Evolutionary conservation across 2,329 filamentous ascomycete genomes (phyloP), one percentile per base, ranked within the genome.

Genomic region (Aspergillus glaucus): DNA sequence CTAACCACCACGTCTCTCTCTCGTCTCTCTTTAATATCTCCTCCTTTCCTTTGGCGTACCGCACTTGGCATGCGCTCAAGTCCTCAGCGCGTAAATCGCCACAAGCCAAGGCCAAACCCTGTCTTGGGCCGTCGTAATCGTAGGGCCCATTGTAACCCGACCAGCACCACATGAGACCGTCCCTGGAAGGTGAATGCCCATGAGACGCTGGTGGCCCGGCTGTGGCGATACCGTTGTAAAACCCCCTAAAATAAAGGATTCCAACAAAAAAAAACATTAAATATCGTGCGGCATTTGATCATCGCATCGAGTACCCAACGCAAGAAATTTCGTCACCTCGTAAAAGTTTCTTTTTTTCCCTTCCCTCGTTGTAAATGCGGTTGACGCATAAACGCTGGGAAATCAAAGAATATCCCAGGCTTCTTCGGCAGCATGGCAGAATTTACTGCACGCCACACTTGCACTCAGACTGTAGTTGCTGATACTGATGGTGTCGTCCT

Each of bases 361-460:
- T 21, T 40, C 10, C 17, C 10, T 21, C 37, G 17, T 10, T 19
- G 7, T 10, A 12, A 10, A 19, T 19, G 37, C 37, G 37, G 37
- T 40, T 40, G 37, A 40, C 37, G 37, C 37, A 40, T 43, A 45
- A 22, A n/a, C 17, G 47, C 43, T 21, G 15, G n/a, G 8, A 14
- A 44, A 17, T 79, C 84, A 98, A 63, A 96, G 81, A 60, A 98
- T 87, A 65, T 88, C 84, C 93, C 93, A 98, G 32, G 86, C 86
- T 69, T 98, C 93, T 73, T 98, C 93, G 40, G 91, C 92, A 37
- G 92, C 93, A 72, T 98, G 93, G 73, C 93, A 97, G 78, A 98
- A 97, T 72, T 97, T 98, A 82, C 92, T 96, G 79, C 93, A 98
- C 40, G 93, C 92, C 54, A 98, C 93, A 75, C 92, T 97, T 53